A percentile compares a stretch with the other conserved stretches of the same genome.
Evolutionary conservation across 1,139 yeast genomes (phyloP).

Genomic region (Debaryomyces sp.): DNA sequence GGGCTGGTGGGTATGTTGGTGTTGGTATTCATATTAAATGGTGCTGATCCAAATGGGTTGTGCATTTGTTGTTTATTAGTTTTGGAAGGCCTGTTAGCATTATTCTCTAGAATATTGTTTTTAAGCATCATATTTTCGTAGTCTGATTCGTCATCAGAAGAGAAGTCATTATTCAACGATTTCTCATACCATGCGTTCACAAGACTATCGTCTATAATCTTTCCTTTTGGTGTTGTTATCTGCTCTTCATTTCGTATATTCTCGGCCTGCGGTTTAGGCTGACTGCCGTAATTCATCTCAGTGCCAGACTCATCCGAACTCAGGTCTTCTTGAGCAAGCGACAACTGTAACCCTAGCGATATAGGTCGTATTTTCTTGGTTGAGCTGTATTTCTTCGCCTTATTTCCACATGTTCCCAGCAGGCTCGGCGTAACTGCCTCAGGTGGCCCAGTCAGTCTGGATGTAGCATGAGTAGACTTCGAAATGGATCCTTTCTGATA

Average conservation of each 20-base stretch:
- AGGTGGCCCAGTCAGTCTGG: not conserved
- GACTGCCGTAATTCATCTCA: not conserved
- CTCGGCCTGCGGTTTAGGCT: not conserved
- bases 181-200: slow-evolving; percentile 45
- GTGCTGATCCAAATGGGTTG: not conserved
- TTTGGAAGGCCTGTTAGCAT: not conserved
- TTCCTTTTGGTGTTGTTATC: slow-evolving; percentile 35
- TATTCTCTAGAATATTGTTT: not conserved
- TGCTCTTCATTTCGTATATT: not conserved
- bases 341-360: not conserved
- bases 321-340: not conserved
- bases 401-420: not conserved
- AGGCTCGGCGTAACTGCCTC: not conserved
- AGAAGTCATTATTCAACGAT: slow-evolving; percentile 26
- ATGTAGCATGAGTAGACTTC: not conserved
- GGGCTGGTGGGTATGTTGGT: not conserved
- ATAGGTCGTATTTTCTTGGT: not conserved
- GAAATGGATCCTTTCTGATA: not conserved
- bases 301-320: not conserved
- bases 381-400: not conserved
- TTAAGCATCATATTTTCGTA: not conserved
- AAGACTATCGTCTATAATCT: slow-evolving; percentile 35
- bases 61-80: not conserved
- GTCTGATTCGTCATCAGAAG: slow-evolving; percentile 35
- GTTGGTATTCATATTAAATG: not conserved